Evolutionary conservation across 306 rosid genomes (phyloP).

Genomic region (Castanopsis chinensis): DNA sequence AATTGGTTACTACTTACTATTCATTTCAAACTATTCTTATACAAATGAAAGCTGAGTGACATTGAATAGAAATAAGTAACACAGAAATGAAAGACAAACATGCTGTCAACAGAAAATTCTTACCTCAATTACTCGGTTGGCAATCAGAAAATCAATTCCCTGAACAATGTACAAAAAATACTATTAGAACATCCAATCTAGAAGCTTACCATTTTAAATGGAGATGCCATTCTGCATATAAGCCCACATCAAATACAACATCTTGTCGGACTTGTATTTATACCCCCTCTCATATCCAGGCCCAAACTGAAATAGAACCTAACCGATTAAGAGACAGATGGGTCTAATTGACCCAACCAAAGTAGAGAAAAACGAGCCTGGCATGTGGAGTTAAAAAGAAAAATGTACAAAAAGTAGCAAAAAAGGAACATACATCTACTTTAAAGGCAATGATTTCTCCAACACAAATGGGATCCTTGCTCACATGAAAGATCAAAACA

Average conservation of each 20-base stretch:
- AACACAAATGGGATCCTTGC: slow-evolving; percentile 56
- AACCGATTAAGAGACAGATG: no score
- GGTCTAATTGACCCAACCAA: neutral
- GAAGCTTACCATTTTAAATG: neutral
- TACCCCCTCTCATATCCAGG: neutral
- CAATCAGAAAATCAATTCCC: slow-evolving; percentile 81
- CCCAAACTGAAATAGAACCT: no score
- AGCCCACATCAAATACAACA: neutral
- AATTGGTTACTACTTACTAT: no score
- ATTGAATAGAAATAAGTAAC: slow-evolving; percentile 4
- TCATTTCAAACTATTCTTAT: no score
- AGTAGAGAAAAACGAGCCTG: neutral
- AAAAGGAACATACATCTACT: slow-evolving; percentile 37
- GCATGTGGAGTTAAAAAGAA: neutral
- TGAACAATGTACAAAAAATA: slow-evolving; percentile 26
- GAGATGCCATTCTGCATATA: neutral
- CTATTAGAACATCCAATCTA: neutral
- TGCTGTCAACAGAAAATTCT: slow-evolving; percentile 8
- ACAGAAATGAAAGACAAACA: slow-evolving; percentile 1
- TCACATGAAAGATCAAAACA: slow-evolving; percentile 62
- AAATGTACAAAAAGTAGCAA: neutral
- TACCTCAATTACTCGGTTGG: slow-evolving; percentile 77
- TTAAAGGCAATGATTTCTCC: slow-evolving; percentile 76
- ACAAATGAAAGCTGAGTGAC: neutral
- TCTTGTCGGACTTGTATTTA: neutral